phyloP scores from a whole-genome alignment of 202 grass and related monocot genomes.

The Carex arenaria region DNA sequence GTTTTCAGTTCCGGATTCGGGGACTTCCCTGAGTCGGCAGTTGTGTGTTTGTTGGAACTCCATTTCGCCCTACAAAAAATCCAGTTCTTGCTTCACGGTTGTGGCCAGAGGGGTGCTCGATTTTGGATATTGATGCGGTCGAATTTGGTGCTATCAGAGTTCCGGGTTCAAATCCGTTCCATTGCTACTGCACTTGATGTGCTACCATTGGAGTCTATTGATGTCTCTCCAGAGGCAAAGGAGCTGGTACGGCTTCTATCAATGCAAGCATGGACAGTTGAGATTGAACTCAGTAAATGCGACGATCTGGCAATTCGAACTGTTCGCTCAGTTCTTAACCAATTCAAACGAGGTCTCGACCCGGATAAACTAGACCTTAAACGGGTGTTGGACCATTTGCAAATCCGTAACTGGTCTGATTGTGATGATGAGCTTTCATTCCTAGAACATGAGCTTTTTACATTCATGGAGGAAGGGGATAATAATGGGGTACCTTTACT shows the following conservation, averaged over 20 bases:
- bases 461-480: constrained; percentile 5
- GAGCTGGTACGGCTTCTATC: constrained; percentile 43
- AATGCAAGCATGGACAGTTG: constrained; percentile 42
- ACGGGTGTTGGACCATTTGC: constrained; percentile 50
- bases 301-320: constrained; percentile 38
- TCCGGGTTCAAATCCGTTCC: constrained; percentile 37
- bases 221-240: constrained; percentile 27
- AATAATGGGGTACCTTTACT: constrained; percentile 32
- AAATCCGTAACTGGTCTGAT: constrained; percentile 56
- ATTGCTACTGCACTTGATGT: constrained; percentile 57
- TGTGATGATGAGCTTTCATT: constrained; percentile 63
- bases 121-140: constrained; percentile 59
- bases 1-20: constrained; percentile 6
- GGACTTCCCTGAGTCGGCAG: constrained; percentile 22
- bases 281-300: constrained; percentile 21
- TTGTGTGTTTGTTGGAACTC: constrained; percentile 69
- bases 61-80: constrained; percentile 81
- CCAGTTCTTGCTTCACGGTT: constrained; percentile 49
- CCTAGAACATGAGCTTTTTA: constrained; percentile 39
- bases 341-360: constrained; percentile 51
- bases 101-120: constrained; percentile 31
- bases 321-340: constrained; percentile 50
- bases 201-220: constrained; percentile 17
- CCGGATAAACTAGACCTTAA: constrained; percentile 35
- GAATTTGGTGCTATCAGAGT: constrained; percentile 39